A percentile compares a stretch with the other conserved stretches of the same genome.
phyloP scores from a whole-genome alignment of 768 basidiomycete genomes.

The Lentinus tigrinus region DNA sequence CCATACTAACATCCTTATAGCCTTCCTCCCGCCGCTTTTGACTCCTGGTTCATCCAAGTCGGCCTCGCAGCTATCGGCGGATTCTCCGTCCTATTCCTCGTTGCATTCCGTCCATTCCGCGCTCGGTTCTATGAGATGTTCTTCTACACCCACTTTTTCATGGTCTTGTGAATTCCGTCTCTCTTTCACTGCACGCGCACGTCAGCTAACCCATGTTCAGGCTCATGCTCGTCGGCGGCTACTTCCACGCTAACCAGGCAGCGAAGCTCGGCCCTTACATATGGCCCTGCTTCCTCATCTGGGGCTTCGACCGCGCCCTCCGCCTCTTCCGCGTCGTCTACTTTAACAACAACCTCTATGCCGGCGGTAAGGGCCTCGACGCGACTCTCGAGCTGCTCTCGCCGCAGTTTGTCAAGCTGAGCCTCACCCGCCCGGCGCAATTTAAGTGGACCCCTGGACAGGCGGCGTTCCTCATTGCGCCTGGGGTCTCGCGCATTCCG shows the following conservation, averaged over 20 bases:
- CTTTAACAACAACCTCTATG: conserved; percentile 42
- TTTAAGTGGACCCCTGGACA: conserved; percentile 60
- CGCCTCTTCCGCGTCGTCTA: conserved; percentile 44
- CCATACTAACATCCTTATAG: neutral
- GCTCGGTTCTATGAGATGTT: conserved; percentile 51
- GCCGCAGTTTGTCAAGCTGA: conserved; percentile 46
- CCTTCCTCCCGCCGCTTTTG: neutral
- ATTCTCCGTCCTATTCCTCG: conserved; percentile 41
- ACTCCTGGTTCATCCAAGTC: conserved; percentile 19
- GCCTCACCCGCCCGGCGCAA: conserved; percentile 41
- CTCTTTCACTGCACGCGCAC: neutral
- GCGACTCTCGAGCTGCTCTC: conserved; percentile 44
- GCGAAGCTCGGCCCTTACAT: conserved; percentile 34
- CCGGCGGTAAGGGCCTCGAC: conserved; percentile 28
- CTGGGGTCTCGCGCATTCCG: conserved; percentile 42
- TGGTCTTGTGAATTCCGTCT: conserved; percentile 37
- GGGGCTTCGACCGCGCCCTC: conserved; percentile 53
- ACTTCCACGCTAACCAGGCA: conserved; percentile 26
- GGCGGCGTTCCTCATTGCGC: conserved; percentile 50
- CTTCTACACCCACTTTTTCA: conserved; percentile 44
- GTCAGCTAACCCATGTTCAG: conserved; percentile 18
- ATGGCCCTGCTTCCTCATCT: conserved; percentile 52
- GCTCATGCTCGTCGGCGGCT: conserved; percentile 31
- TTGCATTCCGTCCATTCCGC: conserved; percentile 51
- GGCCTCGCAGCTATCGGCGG: conserved; percentile 39